Base-by-base conservation (phyloP, 192 early-diverging fungal species). In the Paraglomus occultum region DNA sequence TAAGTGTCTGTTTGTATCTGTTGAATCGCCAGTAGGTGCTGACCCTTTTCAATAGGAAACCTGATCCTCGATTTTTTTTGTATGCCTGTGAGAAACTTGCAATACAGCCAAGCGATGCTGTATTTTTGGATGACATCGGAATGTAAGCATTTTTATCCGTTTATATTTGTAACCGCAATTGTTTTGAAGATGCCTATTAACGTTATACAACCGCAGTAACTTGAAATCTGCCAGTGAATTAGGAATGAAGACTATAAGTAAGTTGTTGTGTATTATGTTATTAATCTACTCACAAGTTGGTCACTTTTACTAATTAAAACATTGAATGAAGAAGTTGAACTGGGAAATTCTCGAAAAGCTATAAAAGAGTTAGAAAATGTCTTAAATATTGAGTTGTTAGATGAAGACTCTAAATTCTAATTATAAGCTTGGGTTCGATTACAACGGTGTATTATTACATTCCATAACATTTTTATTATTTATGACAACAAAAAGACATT, bases 101-200 rank as follows among this genome's bases (percentile, higher is more conserved):
- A 9, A 84, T 95, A 20, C 31, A 77, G 14, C 92, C 94, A 8
- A 40, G 73, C 0, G 83, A 94, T 58, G 84, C 74, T 5, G 83
- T 94, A 44, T 94, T 95, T 70, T 67, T 95, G 53, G 94, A 95
- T 79, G 94, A 95, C 70, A 94, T 95, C 74, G 88, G 85, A 17
- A 77, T 67, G 77, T 81, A 54, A 48, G 78, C 74, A 23, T n/a
- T 15, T 38, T 11, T 23, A 64, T 49, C 14, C 4, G 47, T 42
- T 49, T 4, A 43, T 43, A 61, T 66, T 70, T 74, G 11, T 20
- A 73, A 1, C 5, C 9, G 23, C 20, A 40, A 10, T 57, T 77
- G 57, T 57, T 43, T 14, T 14, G 65, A 31, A 31, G 31, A 31
- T 31, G 31, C 31, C 31, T 31, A 31, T 3, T 31, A 31, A 31